Evolutionary conservation across 2,329 filamentous ascomycete genomes (phyloP).

Genomic region (Leptosphaerulina australis): DNA sequence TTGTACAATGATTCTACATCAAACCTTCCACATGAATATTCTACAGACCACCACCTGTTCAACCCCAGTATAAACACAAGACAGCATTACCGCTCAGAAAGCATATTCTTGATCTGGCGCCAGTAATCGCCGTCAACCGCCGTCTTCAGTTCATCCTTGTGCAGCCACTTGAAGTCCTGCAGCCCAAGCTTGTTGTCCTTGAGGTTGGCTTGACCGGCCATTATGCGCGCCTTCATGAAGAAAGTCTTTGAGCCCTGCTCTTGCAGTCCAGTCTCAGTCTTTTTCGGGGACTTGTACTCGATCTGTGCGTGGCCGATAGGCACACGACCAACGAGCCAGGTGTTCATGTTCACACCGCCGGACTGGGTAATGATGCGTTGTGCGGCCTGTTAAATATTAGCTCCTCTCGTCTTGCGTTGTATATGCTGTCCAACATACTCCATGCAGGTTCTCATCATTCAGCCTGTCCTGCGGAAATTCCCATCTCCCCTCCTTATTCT

Average conservation of each 20-base stretch:
- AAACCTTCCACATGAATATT: conserved; percentile 8
- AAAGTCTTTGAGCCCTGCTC: conserved; percentile 81
- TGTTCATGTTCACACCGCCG: conserved; percentile 96
- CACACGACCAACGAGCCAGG: conserved; percentile 91
- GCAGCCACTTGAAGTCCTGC: conserved; percentile 88
- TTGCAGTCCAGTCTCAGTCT: conserved; percentile 36
- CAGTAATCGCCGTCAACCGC: conserved; percentile 73
- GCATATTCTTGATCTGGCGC: conserved; percentile 77
- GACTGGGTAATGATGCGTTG: conserved; percentile 76
- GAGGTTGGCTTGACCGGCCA: conserved; percentile 92
- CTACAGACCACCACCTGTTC: conserved; percentile 1
- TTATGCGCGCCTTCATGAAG: conserved; percentile 94
- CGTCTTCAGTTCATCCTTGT: conserved; percentile 81
- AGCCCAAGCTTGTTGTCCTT: conserved; percentile 72
- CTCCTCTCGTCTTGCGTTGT: background rate
- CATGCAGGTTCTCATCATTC: conserved; percentile 76
- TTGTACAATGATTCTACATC: conserved; percentile 19
- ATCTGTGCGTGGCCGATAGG: conserved; percentile 80
- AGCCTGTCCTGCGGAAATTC: conserved; percentile 78
- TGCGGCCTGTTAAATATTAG: conserved; percentile 68
- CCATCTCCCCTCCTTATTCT: conserved; percentile 74
- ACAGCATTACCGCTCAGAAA: conserved; percentile 71
- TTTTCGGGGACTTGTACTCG: conserved; percentile 54
- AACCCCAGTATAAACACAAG: too few relatives aligned
- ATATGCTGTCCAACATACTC: conserved; percentile 65